A percentile compares a stretch with the other conserved stretches of the same genome.
phyloP scores from a whole-genome alignment of 108 stramenopile species.

The Nitzschia sp. region DNA sequence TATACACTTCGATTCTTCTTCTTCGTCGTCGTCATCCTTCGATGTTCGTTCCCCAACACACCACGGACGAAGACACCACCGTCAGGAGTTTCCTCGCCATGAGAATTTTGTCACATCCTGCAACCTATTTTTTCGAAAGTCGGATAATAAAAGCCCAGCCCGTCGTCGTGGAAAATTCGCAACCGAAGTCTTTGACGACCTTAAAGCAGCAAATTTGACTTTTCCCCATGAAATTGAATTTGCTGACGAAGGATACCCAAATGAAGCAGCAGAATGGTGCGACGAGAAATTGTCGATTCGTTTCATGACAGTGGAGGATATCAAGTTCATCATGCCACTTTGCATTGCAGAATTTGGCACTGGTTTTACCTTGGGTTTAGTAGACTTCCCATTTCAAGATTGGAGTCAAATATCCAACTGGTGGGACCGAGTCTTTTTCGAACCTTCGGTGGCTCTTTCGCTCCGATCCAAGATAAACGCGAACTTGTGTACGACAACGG shows the following conservation, averaged over 20 bases:
- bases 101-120: too few species aligned
- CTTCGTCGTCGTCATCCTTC: not conserved
- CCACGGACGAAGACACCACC: too few species aligned
- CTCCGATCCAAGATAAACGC: slow-evolving; percentile 10
- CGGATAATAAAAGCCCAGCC: not conserved
- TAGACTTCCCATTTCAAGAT: slow-evolving; percentile 9
- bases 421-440: slow-evolving; percentile 29
- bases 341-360: slow-evolving; percentile 39
- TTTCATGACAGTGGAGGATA: slow-evolving; percentile 23
- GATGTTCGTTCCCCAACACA: not conserved
- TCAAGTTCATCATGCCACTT: slow-evolving; percentile 24
- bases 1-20: too few species aligned
- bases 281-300: slow-evolving; percentile 22
- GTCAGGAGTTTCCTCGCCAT: too few species aligned
- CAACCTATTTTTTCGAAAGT: slow-evolving; percentile 7
- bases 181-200: not conserved
- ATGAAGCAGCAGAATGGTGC: not conserved
- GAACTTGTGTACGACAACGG: slow-evolving; percentile 11
- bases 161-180: not conserved
- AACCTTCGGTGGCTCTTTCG: slow-evolving; percentile 6
- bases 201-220: not conserved
- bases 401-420: slow-evolving; percentile 17
- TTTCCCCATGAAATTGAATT: not conserved
- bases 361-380: not conserved
- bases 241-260: not conserved